Evolutionary conservation across 1,139 yeast species (phyloP), one percentile per base, ranked within the genome.

Genomic region (Suhomyces bolitotheri): DNA sequence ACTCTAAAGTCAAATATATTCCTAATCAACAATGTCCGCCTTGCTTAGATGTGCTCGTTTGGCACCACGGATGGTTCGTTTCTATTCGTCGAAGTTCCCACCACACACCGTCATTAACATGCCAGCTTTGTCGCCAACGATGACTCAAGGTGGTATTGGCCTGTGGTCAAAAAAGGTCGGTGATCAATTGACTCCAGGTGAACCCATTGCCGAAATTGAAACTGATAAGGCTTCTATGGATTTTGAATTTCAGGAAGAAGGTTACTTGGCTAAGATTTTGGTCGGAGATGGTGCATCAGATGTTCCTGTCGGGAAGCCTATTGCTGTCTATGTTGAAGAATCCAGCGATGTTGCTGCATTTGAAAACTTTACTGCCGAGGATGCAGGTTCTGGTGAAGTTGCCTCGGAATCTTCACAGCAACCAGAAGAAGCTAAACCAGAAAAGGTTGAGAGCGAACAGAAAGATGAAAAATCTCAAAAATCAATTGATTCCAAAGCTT

Each of bases 221-320:
- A 92, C 99, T 49, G 99, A 92, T 64, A 92, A 92, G 74, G 98
- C 99, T 40, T 84, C 90, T 47, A 92, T 92, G 96, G 99, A 94
- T 68, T 92, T 89, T 56, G 99, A 92, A 69, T 92, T 92, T 74
- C 97, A 90, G 71, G 99, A 94, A 54, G 99, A 94, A 41, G 99
- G 98, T 41, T 89, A 61, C 71, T 73, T 92, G 58, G 97, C 98
- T 49, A 87, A 92, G 74, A 82, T 89, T 51, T 73, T 94, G 51
- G 75, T 89, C 46, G 89, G 78, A 23, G 90, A 82, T 47, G 97
- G 97, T 36, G 66, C 96, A 42, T 82, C 88, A 65, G 96, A 92
- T 54, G 72, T 94, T 39, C 89, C 95, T 33, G 96, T 92, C 36
- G 95, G 95, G 52, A 80, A 82, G 66, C 97, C 98, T 56, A 86